Evolutionary conservation across 352 stramenopile genomes (phyloP).

Genomic region (Globisporangium emineosum): DNA sequence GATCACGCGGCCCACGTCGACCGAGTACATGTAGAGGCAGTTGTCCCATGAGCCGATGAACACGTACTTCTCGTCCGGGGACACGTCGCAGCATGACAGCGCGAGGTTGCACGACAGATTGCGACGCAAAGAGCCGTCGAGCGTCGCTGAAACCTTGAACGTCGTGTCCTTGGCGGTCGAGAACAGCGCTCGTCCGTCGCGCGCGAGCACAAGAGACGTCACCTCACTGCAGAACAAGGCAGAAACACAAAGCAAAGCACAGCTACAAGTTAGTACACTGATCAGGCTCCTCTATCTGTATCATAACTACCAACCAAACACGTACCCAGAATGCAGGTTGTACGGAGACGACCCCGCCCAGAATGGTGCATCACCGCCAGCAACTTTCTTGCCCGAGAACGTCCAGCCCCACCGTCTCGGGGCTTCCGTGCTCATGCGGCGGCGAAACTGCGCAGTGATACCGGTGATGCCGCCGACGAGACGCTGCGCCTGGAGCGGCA

Average conservation of each 20-base stretch:
- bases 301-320: background rate
- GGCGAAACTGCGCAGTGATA: constrained; percentile 70
- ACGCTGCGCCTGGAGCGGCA: constrained; percentile 73
- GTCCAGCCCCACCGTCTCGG: constrained; percentile 71
- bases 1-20: constrained; percentile 76
- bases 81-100: constrained; percentile 78
- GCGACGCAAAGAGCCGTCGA: constrained; percentile 56
- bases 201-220: constrained; percentile 61
- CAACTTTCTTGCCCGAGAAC: constrained; percentile 39
- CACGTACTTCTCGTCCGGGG: constrained; percentile 76
- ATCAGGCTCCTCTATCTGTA: background rate
- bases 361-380: constrained; percentile 34
- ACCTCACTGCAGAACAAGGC: constrained; percentile 43
- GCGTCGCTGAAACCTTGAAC: constrained; percentile 72
- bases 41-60: constrained; percentile 84
- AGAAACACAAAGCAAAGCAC: background rate
- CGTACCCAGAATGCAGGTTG: constrained; percentile 68
- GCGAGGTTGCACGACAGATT: constrained; percentile 77
- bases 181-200: constrained; percentile 60
- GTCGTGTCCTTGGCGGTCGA: constrained; percentile 74
- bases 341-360: constrained; percentile 67
- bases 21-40: constrained; percentile 86
- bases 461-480: constrained; percentile 74
- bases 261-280: background rate
- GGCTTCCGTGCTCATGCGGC: constrained; percentile 68